Percentiles rank a stretch among this genome's conserved stretches.
These are phyloP conservation scores for Xylaria sp. DNA, from an alignment of 2,329 filamentous ascomycete species.

Conservation along the genomic window DNA sequence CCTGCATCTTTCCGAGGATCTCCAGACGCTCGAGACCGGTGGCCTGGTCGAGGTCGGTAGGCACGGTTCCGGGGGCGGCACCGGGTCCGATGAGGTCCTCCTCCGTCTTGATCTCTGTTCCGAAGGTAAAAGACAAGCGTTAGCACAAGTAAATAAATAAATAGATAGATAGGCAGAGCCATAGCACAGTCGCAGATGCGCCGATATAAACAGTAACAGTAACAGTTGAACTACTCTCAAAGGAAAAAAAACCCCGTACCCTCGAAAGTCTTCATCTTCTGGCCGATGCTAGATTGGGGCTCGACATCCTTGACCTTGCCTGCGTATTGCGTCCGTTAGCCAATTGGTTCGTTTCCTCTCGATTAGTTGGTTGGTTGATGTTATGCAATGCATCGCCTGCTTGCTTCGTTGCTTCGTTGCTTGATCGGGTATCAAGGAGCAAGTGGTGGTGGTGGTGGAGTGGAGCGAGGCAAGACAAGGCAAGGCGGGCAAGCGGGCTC, in stretches of 20 bases:
- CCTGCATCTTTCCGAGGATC: constrained; percentile 99
- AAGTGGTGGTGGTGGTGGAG: too few species aligned
- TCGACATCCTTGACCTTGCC: constrained; percentile 54
- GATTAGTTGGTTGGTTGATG: too few species aligned
- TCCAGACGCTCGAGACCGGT: constrained; percentile 98
- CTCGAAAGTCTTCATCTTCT: constrained; percentile 49
- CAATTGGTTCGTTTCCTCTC: background rate
- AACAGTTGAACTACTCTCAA: too few species aligned
- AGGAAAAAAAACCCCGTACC: too few species aligned
- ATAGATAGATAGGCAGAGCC: too few species aligned
- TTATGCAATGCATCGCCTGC: too few species aligned
- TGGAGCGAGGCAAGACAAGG: constrained; percentile 33
- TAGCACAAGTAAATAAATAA: constrained; percentile 31
- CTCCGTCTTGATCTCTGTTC: constrained; percentile 78
- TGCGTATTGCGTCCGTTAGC: constrained; percentile 32
- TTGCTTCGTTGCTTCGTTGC: too few species aligned
- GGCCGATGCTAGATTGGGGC: constrained; percentile 49
- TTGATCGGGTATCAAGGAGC: constrained; percentile 30
- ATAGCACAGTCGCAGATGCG: too few species aligned
- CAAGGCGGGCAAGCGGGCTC: too few species aligned
- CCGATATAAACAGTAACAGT: too few species aligned
- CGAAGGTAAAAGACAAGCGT: constrained; percentile 38
- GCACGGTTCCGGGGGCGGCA: constrained; percentile 80
- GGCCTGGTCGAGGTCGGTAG: constrained; percentile 92
- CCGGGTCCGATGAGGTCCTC: constrained; percentile 87